Base-by-base conservation (phyloP, 208 protist genomes). In the Acanthamoeba lenticulata region DNA sequence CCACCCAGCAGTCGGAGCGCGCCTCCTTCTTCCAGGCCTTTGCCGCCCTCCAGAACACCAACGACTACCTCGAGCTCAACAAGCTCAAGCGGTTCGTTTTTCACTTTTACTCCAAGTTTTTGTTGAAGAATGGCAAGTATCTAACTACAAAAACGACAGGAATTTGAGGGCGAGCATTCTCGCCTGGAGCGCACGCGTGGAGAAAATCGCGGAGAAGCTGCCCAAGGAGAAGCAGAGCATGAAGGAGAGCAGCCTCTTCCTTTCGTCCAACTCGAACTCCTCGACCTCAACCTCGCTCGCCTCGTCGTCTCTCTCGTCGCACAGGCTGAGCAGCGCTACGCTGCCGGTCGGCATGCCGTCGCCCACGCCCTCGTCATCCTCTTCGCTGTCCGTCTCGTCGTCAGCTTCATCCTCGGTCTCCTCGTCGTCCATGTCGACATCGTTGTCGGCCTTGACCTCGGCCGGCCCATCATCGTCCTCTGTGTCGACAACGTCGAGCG, bases 1-100 rank as follows among this genome's bases (percentile, higher is more conserved):
- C 79, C 79, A 89, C 27, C 49, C 79, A 89, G 36, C 79, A 89
- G n/a, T 29, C 79, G n/a, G 79, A 89, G 49, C 79, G 79, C 6
- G 79, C 79, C 32, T 60, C 9, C 45, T 89, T 89, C 47, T 89
- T 89, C 79, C 79, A 89, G 49, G 4, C 19, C 0, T 89, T 89
- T 34, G 49, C 79, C 27, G 19, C 79, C 9, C 79, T 89, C 29
- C 42, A 89, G 49, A 62, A 62, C 69, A 81, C 69, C 36, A 81
- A 81, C 69, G 69, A 81, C 69, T 81, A 81, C 40, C 69, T 81
- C 19, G 69, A 40, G 69, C 69, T 81, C 15, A 81, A 81, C 69
- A 81, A 81, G 27, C 69, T 81, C 29, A 81, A 81, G 38, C 36
- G 69, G 69, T 81, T 15, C 0, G 15, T 24, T 55, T 55, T 19